Evolutionary conservation across 164 flowering plant genomes (phyloP), one percentile per base, ranked within the genome.

Genomic region (Amborella trichopoda): DNA sequence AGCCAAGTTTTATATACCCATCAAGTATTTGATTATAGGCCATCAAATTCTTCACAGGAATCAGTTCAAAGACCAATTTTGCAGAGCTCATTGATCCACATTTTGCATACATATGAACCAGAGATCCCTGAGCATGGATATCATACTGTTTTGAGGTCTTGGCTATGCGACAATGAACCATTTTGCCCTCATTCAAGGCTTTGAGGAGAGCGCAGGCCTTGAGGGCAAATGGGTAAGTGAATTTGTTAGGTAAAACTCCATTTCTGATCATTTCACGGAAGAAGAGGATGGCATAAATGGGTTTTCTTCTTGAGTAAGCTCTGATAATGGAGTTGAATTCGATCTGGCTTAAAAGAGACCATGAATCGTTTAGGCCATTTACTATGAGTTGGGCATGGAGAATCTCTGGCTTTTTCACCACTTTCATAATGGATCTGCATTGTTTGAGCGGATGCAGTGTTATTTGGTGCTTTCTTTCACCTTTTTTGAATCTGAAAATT

Each of bases 71-170:
- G n/a, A 72, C 51, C 55, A n/a, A 42, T 34, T 62, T 36, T 6
- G 80, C 74, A 2, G 40, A 54, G 14, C 24, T 63, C 52, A 77
- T 58, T 11, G 55, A 61, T n/a, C 55, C 24, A 68, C 80, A 71
- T 39, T 46, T 58, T 2, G 60, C 66, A 33, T 79, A 82, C 61
- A 70, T 60, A 67, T 76, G 76, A 11, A 76, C 53, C 66, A 79
- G 61, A 13, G 80, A 80, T 34, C 77, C 79, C 13, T 61, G 72
- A 30, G 79, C 91, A 62, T 76, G 79, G 51, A 74, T 86, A 36
- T 79, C 71, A 23, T 44, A 30, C 26, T 82, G 78, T 86, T 86
- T 78, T 1, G 86, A 83, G 44, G 71, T 53, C 34, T 46, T 76
- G 3, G 70, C 33, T 17, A 60, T 61, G 16, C 68, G 77, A 40